phyloP scores from a whole-genome alignment of 2,329 filamentous ascomycete genomes.

The Ophiosphaerella herpotricha region DNA sequence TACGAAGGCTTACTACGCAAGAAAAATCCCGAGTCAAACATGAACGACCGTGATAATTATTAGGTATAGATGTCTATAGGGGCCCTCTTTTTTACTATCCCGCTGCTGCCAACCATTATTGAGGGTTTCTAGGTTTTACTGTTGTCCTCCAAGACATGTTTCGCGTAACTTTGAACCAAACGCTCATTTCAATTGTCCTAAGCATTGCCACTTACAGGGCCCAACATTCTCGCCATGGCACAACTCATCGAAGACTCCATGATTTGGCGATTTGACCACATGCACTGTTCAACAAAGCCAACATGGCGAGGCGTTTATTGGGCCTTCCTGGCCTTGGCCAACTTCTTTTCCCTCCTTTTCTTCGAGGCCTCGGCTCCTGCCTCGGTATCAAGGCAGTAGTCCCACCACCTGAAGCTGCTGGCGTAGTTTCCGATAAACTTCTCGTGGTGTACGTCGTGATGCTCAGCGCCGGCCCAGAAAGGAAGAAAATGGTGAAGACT shows the following conservation, averaged over 20 bases:
- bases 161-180: conserved; percentile 26
- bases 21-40: neutral
- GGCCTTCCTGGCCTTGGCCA: conserved; percentile 63
- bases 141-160: conserved; percentile 17
- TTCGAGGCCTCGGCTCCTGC: conserved; percentile 85
- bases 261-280: neutral
- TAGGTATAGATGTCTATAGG: conserved; percentile 32
- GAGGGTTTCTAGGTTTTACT: conserved; percentile 17
- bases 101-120: conserved; percentile 34
- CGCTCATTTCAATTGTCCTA: conserved; percentile 17
- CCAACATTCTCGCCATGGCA: conserved; percentile 8
- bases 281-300: neutral
- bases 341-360: conserved; percentile 78
- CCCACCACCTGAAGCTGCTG: conserved; percentile 99
- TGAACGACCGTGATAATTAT: conserved; percentile 33
- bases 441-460: conserved; percentile 97
- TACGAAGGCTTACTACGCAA: neutral
- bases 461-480: conserved; percentile 96
- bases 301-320: conserved; percentile 25
- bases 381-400: conserved; percentile 91
- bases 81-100: conserved; percentile 24
- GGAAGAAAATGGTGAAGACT: conserved; percentile 92
- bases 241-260: conserved; percentile 14
- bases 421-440: conserved; percentile 98
- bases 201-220: conserved; percentile 5